Evolutionary conservation across 108 stramenopile species (phyloP).

Genomic region (Nitzschia sp.): DNA sequence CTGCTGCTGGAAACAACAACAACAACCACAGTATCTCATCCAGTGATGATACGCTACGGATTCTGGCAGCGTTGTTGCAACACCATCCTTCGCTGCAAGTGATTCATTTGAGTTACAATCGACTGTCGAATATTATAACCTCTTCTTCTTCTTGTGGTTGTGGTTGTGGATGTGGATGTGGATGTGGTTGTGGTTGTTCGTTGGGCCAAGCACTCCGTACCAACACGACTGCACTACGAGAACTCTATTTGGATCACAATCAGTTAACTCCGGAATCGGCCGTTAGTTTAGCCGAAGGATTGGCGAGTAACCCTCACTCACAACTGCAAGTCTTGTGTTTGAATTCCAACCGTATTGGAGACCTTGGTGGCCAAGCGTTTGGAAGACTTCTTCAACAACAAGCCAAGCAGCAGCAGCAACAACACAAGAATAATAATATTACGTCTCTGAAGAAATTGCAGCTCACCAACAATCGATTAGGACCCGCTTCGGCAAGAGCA

Average conservation of each 20-base stretch:
- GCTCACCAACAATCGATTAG: slow-evolving; percentile 45
- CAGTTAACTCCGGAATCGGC: slow-evolving; percentile 34
- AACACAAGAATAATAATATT: slow-evolving; percentile 21
- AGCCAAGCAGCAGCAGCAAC: too few relatives aligned
- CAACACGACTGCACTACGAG: slow-evolving; percentile 29
- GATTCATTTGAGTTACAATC: slow-evolving; percentile 48
- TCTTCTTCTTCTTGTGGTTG: too few relatives aligned
- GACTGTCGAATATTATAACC: slow-evolving; percentile 23
- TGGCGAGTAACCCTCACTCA: slow-evolving; percentile 28
- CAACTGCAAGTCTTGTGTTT: slow-evolving; percentile 38
- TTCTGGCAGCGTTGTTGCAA: slow-evolving; percentile 20
- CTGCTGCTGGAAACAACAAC: background rate
- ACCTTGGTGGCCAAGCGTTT: slow-evolving; percentile 40
- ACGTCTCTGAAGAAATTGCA: slow-evolving; percentile 39
- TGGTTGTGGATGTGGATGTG: too few relatives aligned
- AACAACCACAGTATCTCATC: too few relatives aligned
- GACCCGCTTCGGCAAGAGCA: slow-evolving; percentile 22
- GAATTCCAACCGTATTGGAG: slow-evolving; percentile 49
- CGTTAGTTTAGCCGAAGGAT: slow-evolving; percentile 34
- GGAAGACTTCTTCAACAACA: slow-evolving; percentile 31
- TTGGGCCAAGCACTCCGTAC: slow-evolving; percentile 17
- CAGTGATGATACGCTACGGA: background rate
- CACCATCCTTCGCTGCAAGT: slow-evolving; percentile 25
- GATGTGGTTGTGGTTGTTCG: too few relatives aligned
- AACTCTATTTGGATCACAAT: slow-evolving; percentile 60